Conservation (phyloP, 2,329 filamentous ascomycete species). For the Ophiostoma angusticollis region DNA sequence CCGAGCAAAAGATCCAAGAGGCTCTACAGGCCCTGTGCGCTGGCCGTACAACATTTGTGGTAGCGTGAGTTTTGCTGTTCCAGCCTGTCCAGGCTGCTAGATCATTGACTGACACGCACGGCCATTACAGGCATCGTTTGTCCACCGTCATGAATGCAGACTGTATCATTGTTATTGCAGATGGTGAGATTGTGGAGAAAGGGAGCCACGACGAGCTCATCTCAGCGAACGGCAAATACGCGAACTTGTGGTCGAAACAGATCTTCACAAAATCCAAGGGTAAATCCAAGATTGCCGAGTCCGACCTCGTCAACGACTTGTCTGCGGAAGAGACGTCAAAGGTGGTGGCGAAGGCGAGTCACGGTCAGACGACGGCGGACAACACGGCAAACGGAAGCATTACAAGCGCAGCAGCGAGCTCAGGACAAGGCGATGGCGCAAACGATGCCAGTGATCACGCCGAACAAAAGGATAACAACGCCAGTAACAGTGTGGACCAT, state of each 20-base stretch:
- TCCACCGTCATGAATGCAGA: constrained; percentile 61
- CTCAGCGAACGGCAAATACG: constrained; percentile 45
- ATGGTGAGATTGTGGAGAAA: constrained; percentile 50
- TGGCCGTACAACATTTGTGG: constrained; percentile 53
- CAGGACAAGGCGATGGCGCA: background rate
- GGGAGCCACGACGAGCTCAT: constrained; percentile 49
- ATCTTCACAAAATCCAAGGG: constrained; percentile 36
- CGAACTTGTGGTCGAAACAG: constrained; percentile 53
- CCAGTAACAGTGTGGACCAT: constrained; percentile 14
- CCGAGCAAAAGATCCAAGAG: constrained; percentile 53
- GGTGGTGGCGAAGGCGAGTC: constrained; percentile 20
- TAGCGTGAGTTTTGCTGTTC: constrained; percentile 40
- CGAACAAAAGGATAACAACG: constrained; percentile 14
- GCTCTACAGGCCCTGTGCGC: constrained; percentile 45
- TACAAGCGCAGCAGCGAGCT: background rate
- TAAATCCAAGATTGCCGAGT: constrained; percentile 15
- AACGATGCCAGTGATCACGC: too few relatives aligned
- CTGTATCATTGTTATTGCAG: constrained; percentile 50
- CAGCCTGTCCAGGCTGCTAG: too few relatives aligned
- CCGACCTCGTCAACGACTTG: constrained; percentile 25
- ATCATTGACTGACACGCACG: background rate
- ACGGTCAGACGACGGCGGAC: background rate
- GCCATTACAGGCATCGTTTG: constrained; percentile 45
- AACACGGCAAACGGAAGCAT: background rate
- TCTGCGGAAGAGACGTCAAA: constrained; percentile 24